Evolutionary conservation across 2,329 filamentous ascomycete genomes (phyloP), one percentile per base, ranked within the genome.

Genomic region (Fusarium succisae): DNA sequence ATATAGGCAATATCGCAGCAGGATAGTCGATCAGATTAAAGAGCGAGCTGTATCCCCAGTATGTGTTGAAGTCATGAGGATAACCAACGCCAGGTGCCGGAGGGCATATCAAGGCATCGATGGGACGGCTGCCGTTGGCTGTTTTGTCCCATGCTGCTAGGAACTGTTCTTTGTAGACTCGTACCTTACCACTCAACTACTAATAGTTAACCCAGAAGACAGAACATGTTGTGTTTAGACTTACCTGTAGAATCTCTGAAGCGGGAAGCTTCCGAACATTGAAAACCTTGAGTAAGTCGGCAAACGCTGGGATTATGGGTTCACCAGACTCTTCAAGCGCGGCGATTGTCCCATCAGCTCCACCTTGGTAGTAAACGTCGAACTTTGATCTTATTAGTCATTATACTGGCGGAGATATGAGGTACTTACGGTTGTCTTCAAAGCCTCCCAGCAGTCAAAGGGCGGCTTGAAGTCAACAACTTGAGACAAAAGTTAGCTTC

Each of bases 1-100:
- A 14, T 11, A 70, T 13, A 1, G 69, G 69, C 9, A 72, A 10
- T 13, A 69, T 48, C 5, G 32, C 17, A 17, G 63, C 45, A 41
- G 70, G 70, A 17, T 72, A 72, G 24, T 72, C 70, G 8, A 72
- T 24, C 4, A 73, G 15, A 20, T 73, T 73, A 9, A 61, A 69
- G 17, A 73, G 14, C 0, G 48, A 51, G 1, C 59, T 72, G 4
- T 72, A 73, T 44, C 68, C 70, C 68, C 68, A 72, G 41, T 65
- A 73, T 13, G 63, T 48, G 5, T 64, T 63, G n/a, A 62, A 72
- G 14, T 69, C 65, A 17, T 73, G 69, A 12, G 70, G 60, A 17
- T 57, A 55, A 15, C 58, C 55, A 5, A 45, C 41, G 1, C 51
- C 35, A 8, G 70, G 65, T 28, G 57, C 69, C 4, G 53, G 18